Base-by-base conservation (phyloP, 257 asterid genomes). In the Solanum bulbocastanum region DNA sequence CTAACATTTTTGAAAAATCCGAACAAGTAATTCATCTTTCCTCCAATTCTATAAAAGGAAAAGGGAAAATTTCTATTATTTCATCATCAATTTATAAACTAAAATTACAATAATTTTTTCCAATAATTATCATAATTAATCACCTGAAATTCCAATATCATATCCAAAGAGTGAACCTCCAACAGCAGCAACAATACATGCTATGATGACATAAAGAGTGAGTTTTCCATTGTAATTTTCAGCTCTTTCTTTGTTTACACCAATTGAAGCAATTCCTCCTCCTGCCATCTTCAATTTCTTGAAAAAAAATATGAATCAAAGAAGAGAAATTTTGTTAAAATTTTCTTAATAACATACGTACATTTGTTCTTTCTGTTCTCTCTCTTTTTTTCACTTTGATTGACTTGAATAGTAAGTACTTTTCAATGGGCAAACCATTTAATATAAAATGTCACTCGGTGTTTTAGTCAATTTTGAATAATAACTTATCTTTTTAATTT, bases 151-250 rank as follows among this genome's bases (percentile, higher is more conserved):
- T 58, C 98, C 98, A 73, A 94, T 92, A 83, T 95, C 98, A 90
- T 95, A 95, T 83, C 98, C 98, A 52, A 95, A 95, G 86, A 95
- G 94, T 6, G 98, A 93, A 37, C 98, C 98, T 5, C 98, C 98
- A 69, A 90, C 73, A 8, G 98, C 98, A 49, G 97, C 98, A 86
- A 92, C 95, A 36, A 93, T 56, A 78, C 98, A 95, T 9, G 95
- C 86, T 32, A 94, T 62, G 85, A 92, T 49, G 35, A 95, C 98
- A 88, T 92, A 93, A 37, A 85, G 87, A 11, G 98, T 95, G 71
- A 95, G 92, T 83, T 76, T 91, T 72, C 98, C 96, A 85, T 92
- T 88, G 8, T 95, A 94, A 88, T 93, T 90, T 22, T 65, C 94
- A 16, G 98, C 98, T 90, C 98, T 92, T 85, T 92, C 98, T 89